Conservation (phyloP, 768 basidiomycete species). For the Porpolomopsis calyptriformis region DNA sequence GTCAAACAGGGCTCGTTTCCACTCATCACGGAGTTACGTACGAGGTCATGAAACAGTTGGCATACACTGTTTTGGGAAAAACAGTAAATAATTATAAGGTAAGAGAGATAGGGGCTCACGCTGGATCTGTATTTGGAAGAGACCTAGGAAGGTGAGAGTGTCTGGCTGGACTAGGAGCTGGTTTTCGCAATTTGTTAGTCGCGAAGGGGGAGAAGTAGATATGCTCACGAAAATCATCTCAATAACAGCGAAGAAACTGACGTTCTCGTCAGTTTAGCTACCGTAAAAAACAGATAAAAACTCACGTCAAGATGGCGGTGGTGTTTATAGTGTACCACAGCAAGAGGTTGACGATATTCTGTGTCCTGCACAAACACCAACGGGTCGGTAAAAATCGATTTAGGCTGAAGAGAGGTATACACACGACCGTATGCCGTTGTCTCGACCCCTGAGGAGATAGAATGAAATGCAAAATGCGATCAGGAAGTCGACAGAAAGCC, state of each 20-base stretch:
- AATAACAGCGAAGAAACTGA: neutral
- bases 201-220: too few relatives aligned
- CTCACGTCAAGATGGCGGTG: neutral
- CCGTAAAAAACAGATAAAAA: neutral
- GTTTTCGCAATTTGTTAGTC: neutral
- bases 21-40: neutral
- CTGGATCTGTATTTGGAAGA: conserved; percentile 3
- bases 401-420: neutral
- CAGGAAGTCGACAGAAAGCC: neutral
- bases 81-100: neutral
- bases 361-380: neutral
- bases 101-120: neutral
- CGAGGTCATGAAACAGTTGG: conserved; percentile 2
- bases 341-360: conserved; percentile 1
- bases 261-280: neutral
- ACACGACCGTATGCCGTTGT: neutral
- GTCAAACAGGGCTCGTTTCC: neutral
- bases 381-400: neutral
- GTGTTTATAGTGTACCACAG: conserved; percentile 1
- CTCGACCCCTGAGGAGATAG: neutral
- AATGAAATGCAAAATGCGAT: neutral
- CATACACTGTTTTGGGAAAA: conserved; percentile 3
- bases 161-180: neutral
- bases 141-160: neutral
- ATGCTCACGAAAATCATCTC: neutral